Evolutionary conservation across 192 early-diverging fungal species (phyloP).

Genomic region (Coemansia sp.): DNA sequence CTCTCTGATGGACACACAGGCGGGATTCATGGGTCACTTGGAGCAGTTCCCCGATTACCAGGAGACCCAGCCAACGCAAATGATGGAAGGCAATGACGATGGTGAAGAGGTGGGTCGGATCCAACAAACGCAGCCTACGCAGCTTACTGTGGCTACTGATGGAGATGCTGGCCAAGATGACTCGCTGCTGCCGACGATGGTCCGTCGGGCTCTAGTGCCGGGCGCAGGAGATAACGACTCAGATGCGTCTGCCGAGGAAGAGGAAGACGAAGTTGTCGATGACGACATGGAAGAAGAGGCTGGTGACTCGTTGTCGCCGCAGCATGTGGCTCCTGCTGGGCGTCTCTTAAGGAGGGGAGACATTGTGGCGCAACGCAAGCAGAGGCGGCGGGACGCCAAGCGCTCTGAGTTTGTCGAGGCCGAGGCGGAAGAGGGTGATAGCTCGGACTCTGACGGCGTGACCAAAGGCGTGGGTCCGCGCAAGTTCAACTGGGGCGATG

Average conservation of each 20-base stretch:
- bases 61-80: constrained; percentile 32
- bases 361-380: background rate
- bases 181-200: constrained; percentile 28
- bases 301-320: background rate
- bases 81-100: constrained; percentile 7
- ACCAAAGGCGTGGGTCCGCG: constrained; percentile 8
- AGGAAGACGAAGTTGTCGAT: background rate
- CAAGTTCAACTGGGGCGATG: constrained; percentile 47
- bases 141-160: constrained; percentile 16
- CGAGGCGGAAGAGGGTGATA: constrained; percentile 54
- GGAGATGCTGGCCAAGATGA: background rate
- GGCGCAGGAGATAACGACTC: background rate
- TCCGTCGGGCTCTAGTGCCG: constrained; percentile 27
- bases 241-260: background rate
- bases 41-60: background rate
- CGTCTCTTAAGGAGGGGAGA: constrained; percentile 13
- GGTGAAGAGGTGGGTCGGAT: constrained; percentile 6
- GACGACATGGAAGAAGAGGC: background rate
- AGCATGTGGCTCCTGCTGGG: background rate
- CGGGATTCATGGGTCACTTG: background rate
- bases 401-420: constrained; percentile 55
- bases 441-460: constrained; percentile 39
- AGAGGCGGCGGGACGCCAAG: constrained; percentile 7
- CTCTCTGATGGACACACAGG: background rate
- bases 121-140: constrained; percentile 27